These are phyloP conservation scores for Mastigamoeba balamuthi DNA, from an alignment of 78 protist species.

Conservation along the genomic window DNA sequence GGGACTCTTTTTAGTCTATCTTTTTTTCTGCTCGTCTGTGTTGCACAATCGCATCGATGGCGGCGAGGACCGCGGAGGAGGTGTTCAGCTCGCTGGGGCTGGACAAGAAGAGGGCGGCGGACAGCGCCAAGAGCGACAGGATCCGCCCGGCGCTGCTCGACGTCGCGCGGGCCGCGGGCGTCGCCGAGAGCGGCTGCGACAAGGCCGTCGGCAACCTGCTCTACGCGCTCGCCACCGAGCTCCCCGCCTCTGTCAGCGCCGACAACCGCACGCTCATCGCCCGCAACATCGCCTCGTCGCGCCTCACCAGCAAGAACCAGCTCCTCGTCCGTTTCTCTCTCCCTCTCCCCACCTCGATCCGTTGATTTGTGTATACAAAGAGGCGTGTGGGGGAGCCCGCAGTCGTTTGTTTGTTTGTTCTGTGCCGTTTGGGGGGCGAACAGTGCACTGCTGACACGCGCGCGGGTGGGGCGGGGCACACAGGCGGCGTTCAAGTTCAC, in stretches of 20 bases:
- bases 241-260: too few species aligned
- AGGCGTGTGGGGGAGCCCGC: not conserved
- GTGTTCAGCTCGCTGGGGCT: constrained; percentile 26
- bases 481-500: constrained; percentile 8
- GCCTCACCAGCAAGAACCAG: too few species aligned
- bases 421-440: not conserved
- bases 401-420: not conserved
- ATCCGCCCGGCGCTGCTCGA: constrained; percentile 7
- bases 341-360: not conserved
- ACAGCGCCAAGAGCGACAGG: constrained; percentile 23
- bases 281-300: too few species aligned
- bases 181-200: constrained; percentile 7
- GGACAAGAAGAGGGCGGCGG: constrained; percentile 31
- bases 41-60: too few species aligned
- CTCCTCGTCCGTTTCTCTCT: not conserved
- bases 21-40: too few species aligned
- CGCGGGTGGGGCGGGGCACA: not conserved
- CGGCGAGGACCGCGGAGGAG: too few species aligned
- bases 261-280: too few species aligned
- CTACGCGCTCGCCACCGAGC: constrained; percentile 25
- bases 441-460: too few species aligned
- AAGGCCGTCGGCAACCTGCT: constrained; percentile 31
- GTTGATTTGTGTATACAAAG: not conserved
- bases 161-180: constrained; percentile 15
- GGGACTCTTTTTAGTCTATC: too few species aligned